These are phyloP conservation scores for Cordyceps pruinosa DNA, from an alignment of 2,329 filamentous ascomycete genomes.

Conservation along the genomic window DNA sequence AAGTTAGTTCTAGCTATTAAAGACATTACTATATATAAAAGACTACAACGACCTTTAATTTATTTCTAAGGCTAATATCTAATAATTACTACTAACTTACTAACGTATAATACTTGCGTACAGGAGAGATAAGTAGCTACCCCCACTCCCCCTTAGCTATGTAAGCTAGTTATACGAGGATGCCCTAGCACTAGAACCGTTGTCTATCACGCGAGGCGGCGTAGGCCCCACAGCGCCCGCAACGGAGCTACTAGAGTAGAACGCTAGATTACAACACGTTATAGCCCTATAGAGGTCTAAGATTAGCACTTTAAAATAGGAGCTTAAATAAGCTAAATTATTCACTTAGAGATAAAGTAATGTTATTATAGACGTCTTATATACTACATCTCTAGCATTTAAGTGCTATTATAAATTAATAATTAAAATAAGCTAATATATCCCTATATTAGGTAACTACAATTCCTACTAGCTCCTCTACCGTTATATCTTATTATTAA, in stretches of 20 bases:
- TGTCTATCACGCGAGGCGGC: not conserved
- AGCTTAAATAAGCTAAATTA: not conserved
- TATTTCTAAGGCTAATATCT: too few species aligned
- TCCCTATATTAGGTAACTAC: not conserved
- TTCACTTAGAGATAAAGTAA: not conserved
- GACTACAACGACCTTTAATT: too few species aligned
- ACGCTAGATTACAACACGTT: not conserved
- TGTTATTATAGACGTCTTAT: not conserved
- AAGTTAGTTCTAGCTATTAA: not conserved
- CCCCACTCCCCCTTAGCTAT: not conserved
- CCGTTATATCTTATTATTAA: too few species aligned
- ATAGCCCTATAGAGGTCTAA: not conserved
- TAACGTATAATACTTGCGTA: not conserved
- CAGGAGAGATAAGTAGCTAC: not conserved
- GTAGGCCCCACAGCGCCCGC: not conserved
- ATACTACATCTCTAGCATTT: not conserved
- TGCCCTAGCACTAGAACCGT: not conserved
- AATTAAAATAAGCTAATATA: not conserved
- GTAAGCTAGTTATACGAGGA: not conserved
- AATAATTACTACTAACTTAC: too few species aligned
- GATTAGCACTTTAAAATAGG: not conserved
- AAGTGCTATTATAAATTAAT: not conserved
- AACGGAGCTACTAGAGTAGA: not conserved
- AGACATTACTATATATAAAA: too few species aligned
- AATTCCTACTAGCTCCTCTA: too few species aligned